Evolutionary conservation across 768 basidiomycete species (phyloP), one percentile per base, ranked within the genome.

Genomic region (Termitomyces sp.): DNA sequence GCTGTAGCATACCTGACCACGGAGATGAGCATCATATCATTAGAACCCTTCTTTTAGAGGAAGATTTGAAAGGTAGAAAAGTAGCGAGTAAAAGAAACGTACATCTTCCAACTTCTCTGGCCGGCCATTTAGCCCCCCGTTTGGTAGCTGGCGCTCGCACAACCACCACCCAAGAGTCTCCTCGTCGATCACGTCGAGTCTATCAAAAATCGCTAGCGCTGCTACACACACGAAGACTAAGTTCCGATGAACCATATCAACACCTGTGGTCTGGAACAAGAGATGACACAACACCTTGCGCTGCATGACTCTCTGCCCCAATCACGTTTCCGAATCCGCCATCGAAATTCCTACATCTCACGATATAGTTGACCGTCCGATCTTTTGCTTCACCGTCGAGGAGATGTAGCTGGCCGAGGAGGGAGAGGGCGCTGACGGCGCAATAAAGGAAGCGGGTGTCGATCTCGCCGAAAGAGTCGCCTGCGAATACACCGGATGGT

Each of bases 41-140:
- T 4, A n/a, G 10, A 20, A 18, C 7, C n/a, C 4, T 36, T 38
- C 8, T 47, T 14, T 3, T 20, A 30, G 16, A 46, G 10, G 46
- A 58, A 41, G 26, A 38, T 18, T 18, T 28, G 9, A n/a, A 53
- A 4, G 18, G 5, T 18, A 20, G 5, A 16, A 14, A 28, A 49
- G 10, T 4, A 7, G 41, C 41, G n/a, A 43, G n/a, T 20, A 8
- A n/a, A 20, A n/a, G 6, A 79, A 7, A 79, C 87, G 65, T 65
- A 96, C 97, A 69, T 98, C 96, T 74, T 95, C 93, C 36, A 98
- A 77, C 74, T 99, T 99, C 70, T 99, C 93, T 10, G 97, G 97
- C n/a, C 97, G 80, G 0, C 96, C 97, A 64, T 98, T 98, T 60
- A 99, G 75, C 0, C 97, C 97, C 8, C 97, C 97, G 66, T 83